Conservation (phyloP, 1,284 basidiomycete genomes). For the Leccinum griseonigrum region DNA sequence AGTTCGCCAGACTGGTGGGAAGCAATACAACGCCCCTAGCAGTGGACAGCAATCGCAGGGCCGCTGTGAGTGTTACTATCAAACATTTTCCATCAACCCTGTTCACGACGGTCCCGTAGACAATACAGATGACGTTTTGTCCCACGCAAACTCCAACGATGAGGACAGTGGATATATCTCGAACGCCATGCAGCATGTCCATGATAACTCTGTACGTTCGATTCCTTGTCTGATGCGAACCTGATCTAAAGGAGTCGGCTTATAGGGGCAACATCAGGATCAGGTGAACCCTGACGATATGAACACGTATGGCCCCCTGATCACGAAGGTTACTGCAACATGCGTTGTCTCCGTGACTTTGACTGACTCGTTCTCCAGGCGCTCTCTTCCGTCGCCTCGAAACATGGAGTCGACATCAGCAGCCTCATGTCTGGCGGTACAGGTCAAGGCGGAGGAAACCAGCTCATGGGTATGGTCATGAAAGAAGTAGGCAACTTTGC, state of each 20-base stretch:
- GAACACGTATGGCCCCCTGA: constrained; percentile 23
- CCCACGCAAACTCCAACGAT: constrained; percentile 32
- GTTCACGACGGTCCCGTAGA: constrained; percentile 39
- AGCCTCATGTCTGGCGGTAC: constrained; percentile 35
- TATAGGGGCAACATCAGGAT: constrained; percentile 19
- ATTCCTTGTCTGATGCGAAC: neutral
- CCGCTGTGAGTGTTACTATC: constrained; percentile 31
- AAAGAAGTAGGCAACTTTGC: constrained; percentile 55
- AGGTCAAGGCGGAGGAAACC: constrained; percentile 45
- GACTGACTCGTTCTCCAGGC: constrained; percentile 19
- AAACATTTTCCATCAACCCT: neutral
- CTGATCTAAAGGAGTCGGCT: constrained; percentile 1
- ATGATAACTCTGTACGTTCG: constrained; percentile 18
- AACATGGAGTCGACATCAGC: constrained; percentile 18
- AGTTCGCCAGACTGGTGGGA: constrained; percentile 37
- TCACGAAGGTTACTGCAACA: constrained; percentile 14
- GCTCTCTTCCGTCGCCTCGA: constrained; percentile 16
- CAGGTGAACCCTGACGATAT: constrained; percentile 14
- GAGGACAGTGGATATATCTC: constrained; percentile 11
- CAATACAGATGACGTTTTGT: constrained; percentile 55
- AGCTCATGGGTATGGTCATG: constrained; percentile 82
- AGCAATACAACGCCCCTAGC: constrained; percentile 56
- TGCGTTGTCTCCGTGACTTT: neutral
- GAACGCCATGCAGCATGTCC: constrained; percentile 27
- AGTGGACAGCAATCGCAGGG: constrained; percentile 30